These are phyloP conservation scores for Flaveria bidentis DNA, from an alignment of 129 eudicot genomes.

Conservation along the genomic window DNA sequence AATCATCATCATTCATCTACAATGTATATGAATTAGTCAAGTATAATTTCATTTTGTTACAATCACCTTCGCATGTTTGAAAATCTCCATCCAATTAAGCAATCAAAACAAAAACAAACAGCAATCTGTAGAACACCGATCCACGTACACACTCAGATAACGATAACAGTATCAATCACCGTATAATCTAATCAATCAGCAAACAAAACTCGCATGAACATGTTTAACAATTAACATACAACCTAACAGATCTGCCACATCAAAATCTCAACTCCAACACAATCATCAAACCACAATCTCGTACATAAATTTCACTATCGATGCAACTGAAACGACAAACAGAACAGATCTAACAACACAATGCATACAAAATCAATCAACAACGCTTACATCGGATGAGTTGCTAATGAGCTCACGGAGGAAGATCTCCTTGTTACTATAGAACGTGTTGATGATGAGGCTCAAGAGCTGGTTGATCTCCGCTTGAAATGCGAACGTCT, in stretches of 20 bases:
- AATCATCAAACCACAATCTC: neutral
- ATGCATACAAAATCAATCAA: neutral
- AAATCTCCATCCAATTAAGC: neutral
- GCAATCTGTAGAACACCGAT: neutral
- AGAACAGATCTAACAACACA: neutral
- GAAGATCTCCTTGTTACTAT: constrained; percentile 61
- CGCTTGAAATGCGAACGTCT: constrained; percentile 60
- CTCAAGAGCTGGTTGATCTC: constrained; percentile 61
- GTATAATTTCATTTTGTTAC: neutral
- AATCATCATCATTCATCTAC: neutral
- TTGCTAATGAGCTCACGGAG: constrained; percentile 68
- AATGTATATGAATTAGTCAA: too few relatives aligned
- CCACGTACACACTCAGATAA: neutral
- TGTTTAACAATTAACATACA: neutral
- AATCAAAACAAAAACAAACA: neutral
- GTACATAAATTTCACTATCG: neutral
- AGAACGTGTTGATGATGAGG: constrained; percentile 56
- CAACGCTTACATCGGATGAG: constrained; percentile 51
- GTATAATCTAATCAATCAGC: neutral
- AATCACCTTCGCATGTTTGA: neutral
- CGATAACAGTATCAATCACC: neutral
- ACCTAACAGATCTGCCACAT: neutral
- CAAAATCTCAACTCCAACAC: neutral
- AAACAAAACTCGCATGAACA: neutral
- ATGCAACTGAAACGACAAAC: neutral